Conservation (phyloP, 164 flowering plant genomes). For the Magnolia kwangsiensis region DNA sequence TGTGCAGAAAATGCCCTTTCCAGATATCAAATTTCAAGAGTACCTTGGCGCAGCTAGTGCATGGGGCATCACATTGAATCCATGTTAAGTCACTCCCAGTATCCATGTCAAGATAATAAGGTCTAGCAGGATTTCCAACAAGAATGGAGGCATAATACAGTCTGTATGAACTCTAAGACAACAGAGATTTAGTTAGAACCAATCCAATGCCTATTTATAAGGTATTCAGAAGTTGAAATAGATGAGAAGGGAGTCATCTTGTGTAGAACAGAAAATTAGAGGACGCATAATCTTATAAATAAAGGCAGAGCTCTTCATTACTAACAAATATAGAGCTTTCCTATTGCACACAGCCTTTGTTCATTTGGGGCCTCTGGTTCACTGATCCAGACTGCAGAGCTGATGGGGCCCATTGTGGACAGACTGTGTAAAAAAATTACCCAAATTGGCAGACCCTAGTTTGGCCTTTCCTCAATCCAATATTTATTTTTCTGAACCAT, state of each 20-base stretch:
- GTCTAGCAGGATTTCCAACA: constrained; percentile 67
- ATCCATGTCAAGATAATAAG: constrained; percentile 73
- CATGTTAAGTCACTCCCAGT: constrained; percentile 91
- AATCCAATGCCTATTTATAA: background rate
- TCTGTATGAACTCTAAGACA: constrained; percentile 31
- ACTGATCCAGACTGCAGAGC: no score
- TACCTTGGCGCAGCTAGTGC: constrained; percentile 51
- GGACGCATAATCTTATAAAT: background rate
- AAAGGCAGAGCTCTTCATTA: background rate
- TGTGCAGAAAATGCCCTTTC: background rate
- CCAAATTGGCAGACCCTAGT: no score
- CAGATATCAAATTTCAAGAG: background rate
- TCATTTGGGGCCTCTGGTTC: no score
- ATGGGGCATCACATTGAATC: constrained; percentile 93
- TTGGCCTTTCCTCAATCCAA: no score
- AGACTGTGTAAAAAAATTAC: no score
- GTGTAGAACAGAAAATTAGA: background rate
- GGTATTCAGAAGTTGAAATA: background rate
- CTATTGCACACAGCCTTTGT: background rate
- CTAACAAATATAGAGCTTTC: background rate
- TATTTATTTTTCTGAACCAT: no score
- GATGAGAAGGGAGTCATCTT: background rate
- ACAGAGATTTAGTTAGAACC: constrained; percentile 6
- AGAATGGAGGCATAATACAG: constrained; percentile 51
- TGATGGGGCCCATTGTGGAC: no score